Evolutionary conservation across 2,329 filamentous ascomycete species (phyloP).

Genomic region (Fusarium sp.): DNA sequence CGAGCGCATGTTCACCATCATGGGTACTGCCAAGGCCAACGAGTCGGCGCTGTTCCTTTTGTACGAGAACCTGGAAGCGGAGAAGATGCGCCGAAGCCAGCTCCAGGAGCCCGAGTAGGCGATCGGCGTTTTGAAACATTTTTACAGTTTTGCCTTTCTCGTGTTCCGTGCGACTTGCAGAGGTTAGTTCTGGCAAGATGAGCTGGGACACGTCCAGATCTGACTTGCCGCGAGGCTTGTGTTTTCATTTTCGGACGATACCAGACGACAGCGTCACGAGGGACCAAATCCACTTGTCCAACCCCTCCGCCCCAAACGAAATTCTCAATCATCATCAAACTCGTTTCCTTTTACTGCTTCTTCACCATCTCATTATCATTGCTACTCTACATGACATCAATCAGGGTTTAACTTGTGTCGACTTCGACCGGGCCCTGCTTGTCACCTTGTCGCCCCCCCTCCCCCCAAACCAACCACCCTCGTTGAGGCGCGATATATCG

Average conservation of each 20-base stretch:
- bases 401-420: conserved; percentile 21
- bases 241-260: conserved; percentile 60
- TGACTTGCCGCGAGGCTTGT: conserved; percentile 74
- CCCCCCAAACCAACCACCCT: conserved; percentile 34
- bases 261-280: conserved; percentile 61
- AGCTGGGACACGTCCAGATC: conserved; percentile 67
- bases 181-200: conserved; percentile 65
- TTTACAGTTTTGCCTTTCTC: conserved; percentile 49
- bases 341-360: conserved; percentile 45
- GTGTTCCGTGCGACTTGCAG: conserved; percentile 49
- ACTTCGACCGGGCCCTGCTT: conserved; percentile 19
- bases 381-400: conserved; percentile 23
- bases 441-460: conserved; percentile 32
- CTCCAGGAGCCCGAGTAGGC: conserved; percentile 68
- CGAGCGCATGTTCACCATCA: conserved; percentile 99
- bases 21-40: conserved; percentile 92
- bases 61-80: conserved; percentile 98
- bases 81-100: conserved; percentile 98
- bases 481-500: conserved; percentile 43
- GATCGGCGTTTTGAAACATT: conserved; percentile 8
- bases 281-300: conserved; percentile 45
- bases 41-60: conserved; percentile 96
- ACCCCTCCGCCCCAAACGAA: conserved; percentile 38
- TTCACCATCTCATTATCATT: conserved; percentile 44
- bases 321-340: conserved; percentile 38